Evolutionary conservation across 75 land plant genomes (phyloP), one percentile per base, ranked within the genome.

Genomic region (Picea sitchensis): DNA sequence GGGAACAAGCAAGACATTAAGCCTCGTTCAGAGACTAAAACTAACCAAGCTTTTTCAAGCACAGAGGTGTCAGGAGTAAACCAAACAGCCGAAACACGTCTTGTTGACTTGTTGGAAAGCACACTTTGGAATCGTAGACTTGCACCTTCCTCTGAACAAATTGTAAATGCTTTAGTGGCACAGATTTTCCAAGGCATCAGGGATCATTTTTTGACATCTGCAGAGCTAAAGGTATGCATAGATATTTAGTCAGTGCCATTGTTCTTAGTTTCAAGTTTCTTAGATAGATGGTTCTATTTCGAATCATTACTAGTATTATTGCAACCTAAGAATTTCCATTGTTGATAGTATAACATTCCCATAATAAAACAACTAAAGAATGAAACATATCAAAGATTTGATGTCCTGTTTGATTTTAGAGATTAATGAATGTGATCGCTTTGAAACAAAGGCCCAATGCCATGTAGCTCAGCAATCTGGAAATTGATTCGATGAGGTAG

Each of bases 111-210:
- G 11, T 76, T 96, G 75, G 99, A 96, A 81, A 92, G 89, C 84
- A 96, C 98, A 7, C 92, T 96, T 3, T 96, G 99, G 98, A 96
- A 91, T 77, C 84, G 99, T 20, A 92, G 87, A 78, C 91, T 96
- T 62, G 99, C 93, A 59, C 95, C 92, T 21, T 91, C 99, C 15
- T 96, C 99, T 32, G 99, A 96, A 77, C 89, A 92, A 69, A 92
- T 96, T 76, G 99, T 96, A 14, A 90, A 91, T 86, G 98, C 98
- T 58, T 76, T 96, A 14, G 99, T 96, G 34, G 92, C 91, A 57
- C 96, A 94, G 72, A 96, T 96, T 61, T 96, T 92, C 44, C 98
- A 91, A 80, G 99, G 99, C 58, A 96, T 96, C 67, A 89, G 91
- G 60, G 99, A 96, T 74, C 92, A 96, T 80, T 94, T 92, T 83